phyloP scores from a whole-genome alignment of 495 filamentous ascomycete genomes.

The Penicillium egyptiacum region DNA sequence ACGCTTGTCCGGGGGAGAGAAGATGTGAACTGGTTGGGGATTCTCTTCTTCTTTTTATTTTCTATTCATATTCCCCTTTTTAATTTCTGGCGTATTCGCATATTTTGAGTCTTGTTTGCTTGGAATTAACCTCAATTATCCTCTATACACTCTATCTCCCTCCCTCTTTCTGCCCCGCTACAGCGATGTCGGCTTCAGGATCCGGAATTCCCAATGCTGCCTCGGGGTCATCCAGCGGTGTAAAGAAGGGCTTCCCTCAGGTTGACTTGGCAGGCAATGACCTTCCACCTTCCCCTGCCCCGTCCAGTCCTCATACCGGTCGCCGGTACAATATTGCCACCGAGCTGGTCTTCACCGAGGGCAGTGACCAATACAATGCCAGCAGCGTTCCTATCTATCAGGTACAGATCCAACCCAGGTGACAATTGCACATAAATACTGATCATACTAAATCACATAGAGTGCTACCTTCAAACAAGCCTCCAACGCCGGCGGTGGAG shows the following conservation, averaged over 20 bases:
- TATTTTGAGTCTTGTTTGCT: background rate
- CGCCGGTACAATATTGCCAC: conserved; percentile 89
- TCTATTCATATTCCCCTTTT: conserved; percentile 9
- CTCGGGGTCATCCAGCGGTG: conserved; percentile 31
- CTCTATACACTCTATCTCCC: background rate
- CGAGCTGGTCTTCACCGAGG: conserved; percentile 92
- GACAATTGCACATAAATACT: conserved; percentile 9
- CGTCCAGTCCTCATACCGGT: conserved; percentile 83
- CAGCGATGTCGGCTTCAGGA: conserved; percentile 52
- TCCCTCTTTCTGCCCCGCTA: conserved; percentile 29
- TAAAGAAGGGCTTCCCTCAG: conserved; percentile 69
- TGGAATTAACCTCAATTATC: background rate
- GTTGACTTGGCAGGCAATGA: conserved; percentile 87
- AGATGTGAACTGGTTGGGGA: background rate
- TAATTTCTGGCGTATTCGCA: conserved; percentile 3
- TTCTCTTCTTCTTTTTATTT: conserved; percentile 16
- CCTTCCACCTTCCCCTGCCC: conserved; percentile 89
- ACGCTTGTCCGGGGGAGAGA: conserved; percentile 20
- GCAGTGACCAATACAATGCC: conserved; percentile 92
- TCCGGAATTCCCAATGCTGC: conserved; percentile 31
- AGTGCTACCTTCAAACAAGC: conserved; percentile 97
- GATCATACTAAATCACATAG: conserved; percentile 39
- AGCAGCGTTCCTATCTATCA: conserved; percentile 96
- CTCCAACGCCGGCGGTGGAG: conserved; percentile 69
- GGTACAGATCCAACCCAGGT: conserved; percentile 37